These are phyloP conservation scores for Termitomyces sp. DNA, from an alignment of 768 basidiomycete species.

Conservation along the genomic window DNA sequence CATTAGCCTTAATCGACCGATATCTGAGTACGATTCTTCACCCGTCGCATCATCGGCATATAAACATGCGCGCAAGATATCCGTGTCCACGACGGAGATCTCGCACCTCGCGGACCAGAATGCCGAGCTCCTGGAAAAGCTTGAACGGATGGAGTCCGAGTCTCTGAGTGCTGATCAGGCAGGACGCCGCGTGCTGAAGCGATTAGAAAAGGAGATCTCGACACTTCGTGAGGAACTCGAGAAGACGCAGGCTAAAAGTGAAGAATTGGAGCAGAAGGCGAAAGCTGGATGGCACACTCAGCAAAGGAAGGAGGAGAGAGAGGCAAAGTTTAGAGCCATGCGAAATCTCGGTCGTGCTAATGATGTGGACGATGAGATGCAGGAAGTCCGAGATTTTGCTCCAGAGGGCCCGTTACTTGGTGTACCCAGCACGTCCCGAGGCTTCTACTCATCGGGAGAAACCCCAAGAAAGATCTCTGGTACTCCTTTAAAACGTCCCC, in stretches of 20 bases:
- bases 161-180: slow-evolving; percentile 59
- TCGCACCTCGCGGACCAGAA: slow-evolving; percentile 78
- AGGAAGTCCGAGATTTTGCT: slow-evolving; percentile 52
- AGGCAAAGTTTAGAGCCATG: slow-evolving; percentile 49
- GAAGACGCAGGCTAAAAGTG: slow-evolving; percentile 62
- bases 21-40: slow-evolving; percentile 16
- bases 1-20: slow-evolving; percentile 20
- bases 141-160: slow-evolving; percentile 73
- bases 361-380: slow-evolving; percentile 21
- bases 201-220: slow-evolving; percentile 78
- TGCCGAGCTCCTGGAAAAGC: slow-evolving; percentile 68
- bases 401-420: slow-evolving; percentile 45
- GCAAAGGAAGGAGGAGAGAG: slow-evolving; percentile 47
- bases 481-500: slow-evolving; percentile 13
- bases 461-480: slow-evolving; percentile 14
- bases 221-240: slow-evolving; percentile 72
- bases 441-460: slow-evolving; percentile 23
- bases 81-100: slow-evolving; percentile 65
- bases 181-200: slow-evolving; percentile 64
- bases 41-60: slow-evolving; percentile 16
- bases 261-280: slow-evolving; percentile 66
- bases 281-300: slow-evolving; percentile 39
- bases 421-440: slow-evolving; percentile 23
- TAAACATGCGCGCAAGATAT: slow-evolving; percentile 42
- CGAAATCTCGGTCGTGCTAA: slow-evolving; percentile 32